phyloP scores from a whole-genome alignment of 106 monocot species.

The Hemerocallis citrina region DNA sequence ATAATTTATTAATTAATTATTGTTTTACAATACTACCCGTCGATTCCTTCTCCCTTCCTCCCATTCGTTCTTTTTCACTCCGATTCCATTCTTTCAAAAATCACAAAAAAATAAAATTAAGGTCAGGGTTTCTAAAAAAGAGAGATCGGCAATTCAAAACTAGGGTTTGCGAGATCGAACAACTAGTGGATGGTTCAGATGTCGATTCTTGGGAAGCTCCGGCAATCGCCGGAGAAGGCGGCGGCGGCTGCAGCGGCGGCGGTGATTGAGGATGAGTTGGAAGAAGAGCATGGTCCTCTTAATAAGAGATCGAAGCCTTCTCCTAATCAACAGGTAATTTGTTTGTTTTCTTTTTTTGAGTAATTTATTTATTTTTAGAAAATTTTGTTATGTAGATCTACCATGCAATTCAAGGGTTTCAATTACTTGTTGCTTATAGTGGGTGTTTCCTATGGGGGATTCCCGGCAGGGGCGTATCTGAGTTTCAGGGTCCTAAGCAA shows the following conservation, averaged over 20 bases:
- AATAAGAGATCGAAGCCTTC: conserved; percentile 35
- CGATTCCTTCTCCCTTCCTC: neutral
- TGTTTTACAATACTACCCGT: too few species aligned
- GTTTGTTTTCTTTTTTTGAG: neutral
- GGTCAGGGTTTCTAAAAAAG: neutral
- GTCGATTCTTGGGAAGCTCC: conserved; percentile 23
- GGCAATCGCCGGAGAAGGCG: neutral
- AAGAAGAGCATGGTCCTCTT: conserved; percentile 51
- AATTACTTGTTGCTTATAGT: neutral
- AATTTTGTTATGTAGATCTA: neutral
- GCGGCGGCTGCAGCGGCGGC: conserved; percentile 32
- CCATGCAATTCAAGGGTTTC: neutral
- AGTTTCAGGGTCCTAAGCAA: too few species aligned
- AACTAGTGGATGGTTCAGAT: conserved; percentile 43
- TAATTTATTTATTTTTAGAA: neutral
- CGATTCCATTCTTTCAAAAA: neutral
- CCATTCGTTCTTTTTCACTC: neutral
- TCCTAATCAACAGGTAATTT: conserved; percentile 13
- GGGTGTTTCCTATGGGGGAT: neutral
- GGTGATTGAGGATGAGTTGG: conserved; percentile 52
- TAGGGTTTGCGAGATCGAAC: neutral
- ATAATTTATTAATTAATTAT: too few species aligned
- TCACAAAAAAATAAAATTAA: neutral
- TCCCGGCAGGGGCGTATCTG: too few species aligned
- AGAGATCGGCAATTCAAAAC: neutral